A percentile compares a stretch with the other conserved stretches of the same genome.
Evolutionary conservation across 2,329 filamentous ascomycete genomes (phyloP).

Genomic region (Paecilomyces fulvus): DNA sequence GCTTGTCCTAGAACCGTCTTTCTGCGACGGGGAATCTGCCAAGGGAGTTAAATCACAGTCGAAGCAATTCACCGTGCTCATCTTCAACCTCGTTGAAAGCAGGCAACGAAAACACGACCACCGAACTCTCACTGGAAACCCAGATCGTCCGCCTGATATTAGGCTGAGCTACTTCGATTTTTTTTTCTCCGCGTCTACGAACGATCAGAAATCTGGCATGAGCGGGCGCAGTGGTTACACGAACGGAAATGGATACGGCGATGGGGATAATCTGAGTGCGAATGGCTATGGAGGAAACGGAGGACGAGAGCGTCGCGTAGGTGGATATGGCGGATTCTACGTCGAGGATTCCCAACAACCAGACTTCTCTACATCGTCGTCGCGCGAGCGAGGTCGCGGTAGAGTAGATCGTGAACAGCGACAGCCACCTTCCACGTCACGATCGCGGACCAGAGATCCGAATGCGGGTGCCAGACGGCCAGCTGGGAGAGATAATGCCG

Average conservation of each 20-base stretch:
- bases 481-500: constrained; percentile 16
- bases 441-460: constrained; percentile 26
- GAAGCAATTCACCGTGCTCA: not conserved
- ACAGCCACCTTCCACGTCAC: constrained; percentile 15
- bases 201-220: constrained; percentile 5
- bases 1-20: not conserved
- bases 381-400: constrained; percentile 26
- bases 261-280: constrained; percentile 21
- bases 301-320: constrained; percentile 29
- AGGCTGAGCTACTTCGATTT: not conserved
- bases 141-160: not conserved
- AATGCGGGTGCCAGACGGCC: constrained; percentile 19
- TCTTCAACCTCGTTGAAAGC: not conserved
- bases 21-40: not conserved
- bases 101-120: not conserved
- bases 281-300: constrained; percentile 21
- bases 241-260: constrained; percentile 30
- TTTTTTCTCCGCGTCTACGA: not conserved
- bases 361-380: constrained; percentile 13
- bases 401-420: constrained; percentile 21
- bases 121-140: not conserved
- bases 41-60: not conserved
- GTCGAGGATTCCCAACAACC: constrained; percentile 20
- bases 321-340: constrained; percentile 38
- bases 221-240: constrained; percentile 16